Evolutionary conservation across 805 yeast species (phyloP).

Genomic region (Yarrowia osloensis): DNA sequence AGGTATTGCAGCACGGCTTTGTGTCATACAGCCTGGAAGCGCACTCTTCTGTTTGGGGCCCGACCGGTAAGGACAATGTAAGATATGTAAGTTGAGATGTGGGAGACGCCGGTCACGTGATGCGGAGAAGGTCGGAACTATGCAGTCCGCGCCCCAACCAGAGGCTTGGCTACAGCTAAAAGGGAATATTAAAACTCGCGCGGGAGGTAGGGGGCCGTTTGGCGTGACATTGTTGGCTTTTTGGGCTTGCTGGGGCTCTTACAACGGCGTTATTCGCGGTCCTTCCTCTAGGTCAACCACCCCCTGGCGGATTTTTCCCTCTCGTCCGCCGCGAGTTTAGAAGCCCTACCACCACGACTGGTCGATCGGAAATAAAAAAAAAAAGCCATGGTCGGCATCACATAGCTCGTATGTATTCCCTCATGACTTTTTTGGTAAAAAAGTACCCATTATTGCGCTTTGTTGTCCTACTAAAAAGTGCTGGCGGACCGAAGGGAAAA

Average conservation of each 20-base stretch:
- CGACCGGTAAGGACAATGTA: neutral
- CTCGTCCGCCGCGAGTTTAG: no score
- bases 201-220: neutral
- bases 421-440: no score
- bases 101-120: conserved; percentile 9
- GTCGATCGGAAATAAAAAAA: no score
- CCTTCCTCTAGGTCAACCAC: no score
- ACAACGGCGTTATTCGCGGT: neutral
- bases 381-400: no score
- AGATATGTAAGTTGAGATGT: conserved; percentile 23
- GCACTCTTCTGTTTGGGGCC: neutral
- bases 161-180: conserved; percentile 8
- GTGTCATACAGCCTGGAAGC: conserved; percentile 1
- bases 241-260: neutral
- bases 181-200: neutral
- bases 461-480: no score
- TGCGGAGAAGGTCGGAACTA: conserved; percentile 29
- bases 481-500: no score
- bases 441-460: no score
- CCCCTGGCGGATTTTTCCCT: no score
- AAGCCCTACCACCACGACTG: no score
- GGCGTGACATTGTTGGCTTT: neutral
- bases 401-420: no score
- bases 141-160: neutral
- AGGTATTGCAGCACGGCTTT: conserved; percentile 5